These are phyloP conservation scores for Eucalyptus pauciflora DNA, from an alignment of 345 rosid genomes.

Conservation along the genomic window DNA sequence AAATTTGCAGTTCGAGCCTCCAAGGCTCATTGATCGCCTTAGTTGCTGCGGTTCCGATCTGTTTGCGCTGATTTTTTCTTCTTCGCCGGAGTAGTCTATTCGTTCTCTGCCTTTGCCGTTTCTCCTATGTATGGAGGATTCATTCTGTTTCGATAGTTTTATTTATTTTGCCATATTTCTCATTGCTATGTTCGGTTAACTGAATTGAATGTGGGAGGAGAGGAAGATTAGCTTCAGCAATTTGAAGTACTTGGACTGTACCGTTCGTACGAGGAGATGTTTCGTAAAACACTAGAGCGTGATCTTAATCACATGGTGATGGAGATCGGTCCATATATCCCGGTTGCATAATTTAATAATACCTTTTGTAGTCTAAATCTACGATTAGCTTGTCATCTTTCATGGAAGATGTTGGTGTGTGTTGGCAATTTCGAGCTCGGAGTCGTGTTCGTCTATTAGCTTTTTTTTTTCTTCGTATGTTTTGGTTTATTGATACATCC, in stretches of 20 bases:
- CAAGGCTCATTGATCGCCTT: neutral
- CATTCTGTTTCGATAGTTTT: neutral
- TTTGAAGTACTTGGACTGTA: fast-evolving
- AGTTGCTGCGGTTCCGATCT: neutral
- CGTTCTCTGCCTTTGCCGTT: neutral
- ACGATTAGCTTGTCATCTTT: neutral
- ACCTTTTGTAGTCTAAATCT: neutral
- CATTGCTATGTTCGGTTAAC: neutral
- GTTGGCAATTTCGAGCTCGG: neutral
- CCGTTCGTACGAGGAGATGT: neutral
- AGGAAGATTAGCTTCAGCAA: neutral
- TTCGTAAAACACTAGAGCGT: fast-evolving
- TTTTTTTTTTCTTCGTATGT: neutral
- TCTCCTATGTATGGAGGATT: neutral
- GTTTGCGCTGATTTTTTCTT: neutral
- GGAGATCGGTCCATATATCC: neutral
- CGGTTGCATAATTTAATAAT: neutral
- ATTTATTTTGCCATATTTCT: neutral
- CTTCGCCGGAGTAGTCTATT: neutral
- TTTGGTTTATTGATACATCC: neutral
- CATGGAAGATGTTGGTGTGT: fast-evolving
- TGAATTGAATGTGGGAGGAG: neutral
- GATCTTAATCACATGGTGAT: neutral
- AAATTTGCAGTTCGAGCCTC: neutral
- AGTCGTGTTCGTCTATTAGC: neutral